phyloP scores from a whole-genome alignment of 2,329 filamentous ascomycete genomes.

The Plenodomus lindquistii region DNA sequence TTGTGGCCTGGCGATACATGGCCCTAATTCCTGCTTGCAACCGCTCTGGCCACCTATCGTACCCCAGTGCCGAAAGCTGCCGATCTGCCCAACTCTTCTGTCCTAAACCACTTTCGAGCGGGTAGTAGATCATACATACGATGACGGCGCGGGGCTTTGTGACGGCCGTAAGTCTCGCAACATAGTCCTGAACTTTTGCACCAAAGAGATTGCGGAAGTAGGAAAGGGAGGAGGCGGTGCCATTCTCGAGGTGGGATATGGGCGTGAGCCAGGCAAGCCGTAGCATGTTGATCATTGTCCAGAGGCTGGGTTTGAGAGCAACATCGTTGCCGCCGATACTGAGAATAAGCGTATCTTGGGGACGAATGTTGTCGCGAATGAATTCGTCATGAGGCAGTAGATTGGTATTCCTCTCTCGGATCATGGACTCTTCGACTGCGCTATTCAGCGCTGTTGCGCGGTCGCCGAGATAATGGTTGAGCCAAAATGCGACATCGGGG shows the following conservation, averaged over 20 bases:
- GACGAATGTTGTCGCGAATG: conserved; percentile 37
- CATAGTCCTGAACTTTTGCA: conserved; percentile 30
- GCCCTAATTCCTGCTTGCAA: conserved; percentile 39
- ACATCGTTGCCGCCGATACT: conserved; percentile 46
- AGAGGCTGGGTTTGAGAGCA: conserved; percentile 30
- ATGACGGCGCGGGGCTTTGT: conserved; percentile 40
- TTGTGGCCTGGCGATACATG: conserved; percentile 38
- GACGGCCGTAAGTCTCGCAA: conserved; percentile 26
- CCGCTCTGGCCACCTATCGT: conserved; percentile 32
- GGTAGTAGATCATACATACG: conserved; percentile 47
- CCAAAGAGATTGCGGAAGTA: conserved; percentile 42
- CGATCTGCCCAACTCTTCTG: conserved; percentile 41
- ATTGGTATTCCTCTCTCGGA: conserved; percentile 32
- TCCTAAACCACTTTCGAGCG: conserved; percentile 31
- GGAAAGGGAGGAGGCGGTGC: conserved; percentile 27
- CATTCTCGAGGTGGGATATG: conserved; percentile 24
- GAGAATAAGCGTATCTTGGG: conserved; percentile 39
- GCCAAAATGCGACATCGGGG: conserved; percentile 44
- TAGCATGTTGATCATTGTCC: conserved; percentile 39
- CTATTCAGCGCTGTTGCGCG: conserved; percentile 42
- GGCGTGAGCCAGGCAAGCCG: conserved; percentile 36
- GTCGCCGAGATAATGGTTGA: conserved; percentile 37
- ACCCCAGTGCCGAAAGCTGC: conserved; percentile 36
- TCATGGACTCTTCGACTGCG: conserved; percentile 41
- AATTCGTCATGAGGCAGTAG: conserved; percentile 41